These are phyloP conservation scores for Aspergillus fischeri DNA, from an alignment of 2,329 filamentous ascomycete genomes.

Conservation along the genomic window DNA sequence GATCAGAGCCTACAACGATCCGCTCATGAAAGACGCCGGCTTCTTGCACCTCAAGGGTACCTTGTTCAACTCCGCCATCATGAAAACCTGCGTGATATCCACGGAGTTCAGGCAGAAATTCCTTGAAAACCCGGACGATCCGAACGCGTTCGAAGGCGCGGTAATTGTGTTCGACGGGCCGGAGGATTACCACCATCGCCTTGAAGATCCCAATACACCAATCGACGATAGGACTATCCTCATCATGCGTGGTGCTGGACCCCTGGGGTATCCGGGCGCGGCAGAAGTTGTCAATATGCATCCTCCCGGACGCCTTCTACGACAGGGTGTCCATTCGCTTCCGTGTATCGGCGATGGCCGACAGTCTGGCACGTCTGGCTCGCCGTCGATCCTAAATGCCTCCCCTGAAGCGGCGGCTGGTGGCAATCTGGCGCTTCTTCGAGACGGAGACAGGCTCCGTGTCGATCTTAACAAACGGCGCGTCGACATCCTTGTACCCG, in stretches of 20 bases:
- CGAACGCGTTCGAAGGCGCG: slow-evolving; percentile 46
- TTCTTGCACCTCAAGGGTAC: slow-evolving; percentile 49
- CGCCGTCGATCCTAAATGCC: slow-evolving; percentile 54
- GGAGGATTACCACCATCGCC: slow-evolving; percentile 44
- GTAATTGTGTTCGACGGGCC: slow-evolving; percentile 51
- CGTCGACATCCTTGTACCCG: slow-evolving; percentile 46
- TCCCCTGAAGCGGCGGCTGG: slow-evolving; percentile 53
- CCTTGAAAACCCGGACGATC: slow-evolving; percentile 44
- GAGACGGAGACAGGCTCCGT: slow-evolving; percentile 48
- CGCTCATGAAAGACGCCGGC: slow-evolving; percentile 48
- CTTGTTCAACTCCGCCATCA: slow-evolving; percentile 50
- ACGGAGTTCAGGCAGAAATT: slow-evolving; percentile 44
- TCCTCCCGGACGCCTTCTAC: slow-evolving; percentile 43
- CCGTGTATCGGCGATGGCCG: slow-evolving; percentile 53
- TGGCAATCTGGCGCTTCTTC: slow-evolving; percentile 50
- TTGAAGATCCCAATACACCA: slow-evolving; percentile 38
- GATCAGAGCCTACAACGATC: slow-evolving; percentile 44
- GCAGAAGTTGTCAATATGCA: slow-evolving; percentile 54
- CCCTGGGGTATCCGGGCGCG: slow-evolving; percentile 49
- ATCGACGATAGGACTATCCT: slow-evolving; percentile 45
- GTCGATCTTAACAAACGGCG: slow-evolving; percentile 49
- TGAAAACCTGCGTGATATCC: slow-evolving; percentile 52
- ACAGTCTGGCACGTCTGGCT: slow-evolving; percentile 54
- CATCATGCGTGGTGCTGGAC: slow-evolving; percentile 49
- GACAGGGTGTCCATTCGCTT: slow-evolving; percentile 45